These are phyloP conservation scores for Fusarium nurragi DNA, from an alignment of 2,329 filamentous ascomycete species.

Conservation along the genomic window DNA sequence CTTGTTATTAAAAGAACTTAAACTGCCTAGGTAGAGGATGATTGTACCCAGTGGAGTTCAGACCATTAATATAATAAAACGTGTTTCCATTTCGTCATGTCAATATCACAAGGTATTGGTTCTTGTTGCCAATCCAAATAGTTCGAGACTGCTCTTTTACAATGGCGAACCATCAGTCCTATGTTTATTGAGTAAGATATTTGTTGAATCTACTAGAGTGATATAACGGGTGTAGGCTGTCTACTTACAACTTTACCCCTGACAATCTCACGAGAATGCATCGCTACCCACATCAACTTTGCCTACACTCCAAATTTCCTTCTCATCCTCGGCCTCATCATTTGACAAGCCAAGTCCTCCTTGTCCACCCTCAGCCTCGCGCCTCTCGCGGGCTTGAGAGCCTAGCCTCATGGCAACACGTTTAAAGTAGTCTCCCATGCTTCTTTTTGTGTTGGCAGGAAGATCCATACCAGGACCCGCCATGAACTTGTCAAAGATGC, in stretches of 20 bases:
- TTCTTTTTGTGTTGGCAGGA: slow-evolving; percentile 78
- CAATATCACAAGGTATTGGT: no score
- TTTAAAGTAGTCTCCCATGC: slow-evolving; percentile 98
- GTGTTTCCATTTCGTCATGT: no score
- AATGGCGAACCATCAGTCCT: neutral
- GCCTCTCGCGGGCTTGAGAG: slow-evolving; percentile 86
- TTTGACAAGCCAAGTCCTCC: slow-evolving; percentile 86
- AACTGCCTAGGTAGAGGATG: no score
- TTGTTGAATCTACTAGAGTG: neutral
- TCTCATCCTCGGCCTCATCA: slow-evolving; percentile 94
- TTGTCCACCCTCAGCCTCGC: slow-evolving; percentile 88
- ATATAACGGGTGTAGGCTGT: neutral
- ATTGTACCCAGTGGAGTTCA: no score
- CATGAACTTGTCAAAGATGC: slow-evolving; percentile 92
- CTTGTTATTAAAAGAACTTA: no score
- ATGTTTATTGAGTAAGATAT: neutral
- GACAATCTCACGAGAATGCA: slow-evolving; percentile 22
- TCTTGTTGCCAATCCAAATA: no score
- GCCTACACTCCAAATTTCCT: slow-evolving; percentile 94
- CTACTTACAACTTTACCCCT: slow-evolving; percentile 3
- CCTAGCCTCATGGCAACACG: slow-evolving; percentile 85
- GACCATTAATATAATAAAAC: no score
- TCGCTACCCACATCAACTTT: slow-evolving; percentile 71
- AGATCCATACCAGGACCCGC: slow-evolving; percentile 72
- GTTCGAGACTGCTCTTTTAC: no score